Evolutionary conservation across 2,329 filamentous ascomycete species (phyloP).

Genomic region (Aspergillus chevalieri): DNA sequence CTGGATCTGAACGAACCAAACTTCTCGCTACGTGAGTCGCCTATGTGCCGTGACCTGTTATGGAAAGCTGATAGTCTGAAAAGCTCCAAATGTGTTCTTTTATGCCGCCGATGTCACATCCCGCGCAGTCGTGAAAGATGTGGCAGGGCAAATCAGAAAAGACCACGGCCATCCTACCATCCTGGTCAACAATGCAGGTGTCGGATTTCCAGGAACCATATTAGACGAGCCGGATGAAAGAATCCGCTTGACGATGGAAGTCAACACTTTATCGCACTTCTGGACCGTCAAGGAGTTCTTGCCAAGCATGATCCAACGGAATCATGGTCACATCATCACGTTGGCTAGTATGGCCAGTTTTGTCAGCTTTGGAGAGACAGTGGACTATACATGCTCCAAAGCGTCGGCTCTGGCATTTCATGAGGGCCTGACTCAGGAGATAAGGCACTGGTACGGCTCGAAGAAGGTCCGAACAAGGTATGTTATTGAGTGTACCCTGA

Average conservation of each 20-base stretch:
- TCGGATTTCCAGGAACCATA: conserved; percentile 38
- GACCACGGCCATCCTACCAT: conserved; percentile 34
- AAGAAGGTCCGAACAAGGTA: conserved; percentile 23
- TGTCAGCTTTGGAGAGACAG: conserved; percentile 38
- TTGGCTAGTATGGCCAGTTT: conserved; percentile 47
- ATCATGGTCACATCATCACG: conserved; percentile 50
- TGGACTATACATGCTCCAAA: conserved; percentile 46
- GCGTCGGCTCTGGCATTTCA: conserved; percentile 45
- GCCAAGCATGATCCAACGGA: conserved; percentile 40
- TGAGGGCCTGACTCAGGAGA: conserved; percentile 34
- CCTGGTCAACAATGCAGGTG: conserved; percentile 42
- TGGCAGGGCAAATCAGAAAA: conserved; percentile 25
- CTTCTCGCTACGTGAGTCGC: not conserved
- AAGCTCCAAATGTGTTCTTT: conserved; percentile 15
- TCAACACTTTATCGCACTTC: conserved; percentile 46
- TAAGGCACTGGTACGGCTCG: conserved; percentile 23
- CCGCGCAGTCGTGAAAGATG: conserved; percentile 7
- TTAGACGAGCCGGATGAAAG: conserved; percentile 34
- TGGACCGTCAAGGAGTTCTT: conserved; percentile 43
- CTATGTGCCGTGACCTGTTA: not conserved
- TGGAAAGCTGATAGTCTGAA: not conserved
- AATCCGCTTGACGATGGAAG: conserved; percentile 42
- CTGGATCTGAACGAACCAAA: conserved; percentile 3
- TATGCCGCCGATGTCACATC: conserved; percentile 25
- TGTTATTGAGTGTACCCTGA: conserved; percentile 1